Evolutionary conservation across 2,329 filamentous ascomycete genomes (phyloP).

Genomic region (Aspergillus fischeri): DNA sequence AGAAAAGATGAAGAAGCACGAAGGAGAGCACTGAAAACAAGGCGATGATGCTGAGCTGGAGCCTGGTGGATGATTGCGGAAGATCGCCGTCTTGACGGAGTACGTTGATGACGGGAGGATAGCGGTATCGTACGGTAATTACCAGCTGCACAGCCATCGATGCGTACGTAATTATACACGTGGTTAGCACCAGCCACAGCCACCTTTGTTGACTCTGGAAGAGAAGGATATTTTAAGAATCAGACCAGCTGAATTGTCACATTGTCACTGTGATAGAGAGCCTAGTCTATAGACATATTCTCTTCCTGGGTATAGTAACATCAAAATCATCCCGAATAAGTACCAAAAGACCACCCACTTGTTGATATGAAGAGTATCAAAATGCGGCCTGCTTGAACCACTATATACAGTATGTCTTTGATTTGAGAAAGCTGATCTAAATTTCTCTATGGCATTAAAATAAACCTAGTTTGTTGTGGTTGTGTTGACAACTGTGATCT

Average conservation of each 20-base stretch:
- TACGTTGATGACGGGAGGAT: neutral
- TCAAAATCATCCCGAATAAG: neutral
- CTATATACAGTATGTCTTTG: neutral
- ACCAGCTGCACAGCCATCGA: neutral
- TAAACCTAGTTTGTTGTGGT: slow-evolving; percentile 1
- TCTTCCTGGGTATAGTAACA: neutral
- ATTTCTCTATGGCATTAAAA: neutral
- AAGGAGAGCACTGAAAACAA: neutral
- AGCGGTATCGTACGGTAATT: neutral
- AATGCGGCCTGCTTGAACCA: neutral
- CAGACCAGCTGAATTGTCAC: neutral
- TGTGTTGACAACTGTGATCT: slow-evolving; percentile 13
- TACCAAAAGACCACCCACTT: neutral
- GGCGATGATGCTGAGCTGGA: neutral
- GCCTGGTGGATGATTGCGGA: neutral
- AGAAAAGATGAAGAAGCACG: neutral
- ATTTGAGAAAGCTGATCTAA: neutral
- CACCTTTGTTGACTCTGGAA: neutral
- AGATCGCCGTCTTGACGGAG: neutral
- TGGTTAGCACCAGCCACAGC: neutral
- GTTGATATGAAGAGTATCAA: no score
- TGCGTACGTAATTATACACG: neutral
- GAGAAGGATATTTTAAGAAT: neutral
- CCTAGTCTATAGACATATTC: neutral
- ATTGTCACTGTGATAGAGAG: neutral